Conservation (phyloP, 2,329 filamentous ascomycete species). For the Diplodia scrobiculata region DNA sequence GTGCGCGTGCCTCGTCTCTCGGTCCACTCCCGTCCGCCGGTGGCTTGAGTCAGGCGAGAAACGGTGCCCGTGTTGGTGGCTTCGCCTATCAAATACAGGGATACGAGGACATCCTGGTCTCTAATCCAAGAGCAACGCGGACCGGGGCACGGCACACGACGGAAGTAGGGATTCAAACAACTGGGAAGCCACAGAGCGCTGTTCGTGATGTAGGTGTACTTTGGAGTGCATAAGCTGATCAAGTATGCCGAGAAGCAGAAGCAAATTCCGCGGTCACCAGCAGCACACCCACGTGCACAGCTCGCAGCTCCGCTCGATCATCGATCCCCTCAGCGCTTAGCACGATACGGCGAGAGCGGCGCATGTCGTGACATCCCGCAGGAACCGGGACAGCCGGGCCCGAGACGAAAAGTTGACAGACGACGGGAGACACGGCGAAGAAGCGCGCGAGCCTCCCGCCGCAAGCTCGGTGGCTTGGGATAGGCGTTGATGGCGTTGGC, state of each 20-base stretch:
- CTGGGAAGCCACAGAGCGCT: neutral
- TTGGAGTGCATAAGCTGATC: conserved; percentile 11
- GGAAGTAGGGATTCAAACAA: neutral
- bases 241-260: conserved; percentile 20
- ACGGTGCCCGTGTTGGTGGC: conserved; percentile 14
- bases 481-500: conserved; percentile 17
- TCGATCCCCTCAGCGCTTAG: conserved; percentile 1
- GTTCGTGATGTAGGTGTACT: neutral
- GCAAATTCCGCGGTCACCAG: neutral
- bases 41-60: neutral
- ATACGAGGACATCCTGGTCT: conserved; percentile 14
- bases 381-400: neutral
- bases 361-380: neutral
- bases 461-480: neutral
- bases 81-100: conserved; percentile 12
- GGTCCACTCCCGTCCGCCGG: neutral
- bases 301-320: conserved; percentile 15
- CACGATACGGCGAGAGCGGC: conserved; percentile 7
- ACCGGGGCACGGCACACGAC: neutral
- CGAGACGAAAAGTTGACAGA: neutral
- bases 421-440: neutral
- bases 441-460: neutral
- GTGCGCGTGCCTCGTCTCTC: neutral
- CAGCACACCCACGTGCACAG: neutral
- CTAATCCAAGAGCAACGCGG: neutral